Conservation (phyloP, 2,329 filamentous ascomycete genomes). For the Penicillium sclerotiorum region DNA sequence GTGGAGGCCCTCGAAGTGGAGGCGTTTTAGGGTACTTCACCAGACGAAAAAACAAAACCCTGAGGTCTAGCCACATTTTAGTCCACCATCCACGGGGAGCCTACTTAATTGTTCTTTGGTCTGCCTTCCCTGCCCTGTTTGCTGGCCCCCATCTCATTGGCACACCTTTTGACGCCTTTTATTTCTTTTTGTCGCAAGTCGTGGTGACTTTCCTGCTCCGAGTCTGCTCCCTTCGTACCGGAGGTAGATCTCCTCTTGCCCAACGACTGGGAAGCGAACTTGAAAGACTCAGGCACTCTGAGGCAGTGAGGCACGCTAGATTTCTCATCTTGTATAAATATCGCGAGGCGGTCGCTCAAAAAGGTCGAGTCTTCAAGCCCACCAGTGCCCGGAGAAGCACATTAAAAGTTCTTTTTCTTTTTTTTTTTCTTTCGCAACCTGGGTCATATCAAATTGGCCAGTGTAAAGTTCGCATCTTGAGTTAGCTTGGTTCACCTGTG, state of each 20-base stretch:
- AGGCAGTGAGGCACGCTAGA: slow-evolving; percentile 15
- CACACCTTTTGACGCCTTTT: slow-evolving; percentile 1
- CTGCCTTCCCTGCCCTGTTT: slow-evolving; percentile 6
- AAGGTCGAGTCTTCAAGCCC: too few relatives aligned
- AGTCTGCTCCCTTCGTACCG: too few relatives aligned
- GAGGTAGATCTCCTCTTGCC: too few relatives aligned
- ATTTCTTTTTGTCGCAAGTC: too few relatives aligned
- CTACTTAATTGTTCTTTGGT: slow-evolving; percentile 21
- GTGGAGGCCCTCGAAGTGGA: neutral
- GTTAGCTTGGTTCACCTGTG: too few relatives aligned
- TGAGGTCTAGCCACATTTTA: slow-evolving; percentile 22
- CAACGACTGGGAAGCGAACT: too few relatives aligned
- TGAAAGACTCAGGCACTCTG: neutral
- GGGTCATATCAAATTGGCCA: too few relatives aligned
- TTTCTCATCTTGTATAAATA: slow-evolving; percentile 22
- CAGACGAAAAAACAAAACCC: slow-evolving; percentile 9
- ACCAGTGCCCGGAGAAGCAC: too few relatives aligned
- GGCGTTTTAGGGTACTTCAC: slow-evolving; percentile 5
- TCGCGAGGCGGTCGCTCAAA: slow-evolving; percentile 8
- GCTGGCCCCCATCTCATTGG: slow-evolving; percentile 5
- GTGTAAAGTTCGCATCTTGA: too few relatives aligned
- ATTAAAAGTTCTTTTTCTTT: too few relatives aligned
- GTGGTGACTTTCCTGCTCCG: too few relatives aligned
- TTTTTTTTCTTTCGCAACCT: too few relatives aligned
- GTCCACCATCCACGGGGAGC: slow-evolving; percentile 23